These are phyloP conservation scores for Drosera spatulata DNA, from an alignment of 179 eudicot species.

Conservation along the genomic window DNA sequence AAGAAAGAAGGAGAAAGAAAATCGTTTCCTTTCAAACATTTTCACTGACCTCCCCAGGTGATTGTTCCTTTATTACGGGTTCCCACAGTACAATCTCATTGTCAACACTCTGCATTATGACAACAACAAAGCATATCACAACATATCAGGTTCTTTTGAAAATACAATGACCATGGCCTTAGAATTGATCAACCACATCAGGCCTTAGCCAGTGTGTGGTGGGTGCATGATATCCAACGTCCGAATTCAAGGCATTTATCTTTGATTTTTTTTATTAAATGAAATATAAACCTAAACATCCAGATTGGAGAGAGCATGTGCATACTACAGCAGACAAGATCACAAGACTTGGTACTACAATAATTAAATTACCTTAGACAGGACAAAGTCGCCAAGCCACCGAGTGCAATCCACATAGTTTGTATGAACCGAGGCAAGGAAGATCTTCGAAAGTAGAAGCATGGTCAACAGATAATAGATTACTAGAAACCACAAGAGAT, in stretches of 20 bases:
- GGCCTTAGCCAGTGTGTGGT: too few species aligned
- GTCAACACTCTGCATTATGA: constrained; percentile 75
- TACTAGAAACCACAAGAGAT: neutral
- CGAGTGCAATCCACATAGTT: constrained; percentile 95
- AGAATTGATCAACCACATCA: too few species aligned
- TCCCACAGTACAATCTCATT: constrained; percentile 96
- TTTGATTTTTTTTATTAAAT: too few species aligned
- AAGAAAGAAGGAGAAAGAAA: neutral
- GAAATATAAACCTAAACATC: too few species aligned
- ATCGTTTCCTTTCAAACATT: neutral
- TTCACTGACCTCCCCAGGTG: constrained; percentile 89
- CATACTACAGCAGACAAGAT: too few species aligned
- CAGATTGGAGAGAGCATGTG: too few species aligned
- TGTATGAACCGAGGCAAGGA: constrained; percentile 81
- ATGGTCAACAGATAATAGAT: neutral
- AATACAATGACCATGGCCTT: too few species aligned
- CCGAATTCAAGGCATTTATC: too few species aligned
- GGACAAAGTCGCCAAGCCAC: constrained; percentile 96
- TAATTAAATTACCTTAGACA: constrained; percentile 60
- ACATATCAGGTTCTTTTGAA: too few species aligned
- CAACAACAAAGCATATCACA: neutral
- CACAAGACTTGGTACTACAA: neutral
- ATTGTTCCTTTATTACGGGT: constrained; percentile 91
- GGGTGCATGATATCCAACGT: too few species aligned
- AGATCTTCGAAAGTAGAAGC: constrained; percentile 33